Evolutionary conservation across 2,329 filamentous ascomycete genomes (phyloP).

Genomic region (Aschersonia sp.): DNA sequence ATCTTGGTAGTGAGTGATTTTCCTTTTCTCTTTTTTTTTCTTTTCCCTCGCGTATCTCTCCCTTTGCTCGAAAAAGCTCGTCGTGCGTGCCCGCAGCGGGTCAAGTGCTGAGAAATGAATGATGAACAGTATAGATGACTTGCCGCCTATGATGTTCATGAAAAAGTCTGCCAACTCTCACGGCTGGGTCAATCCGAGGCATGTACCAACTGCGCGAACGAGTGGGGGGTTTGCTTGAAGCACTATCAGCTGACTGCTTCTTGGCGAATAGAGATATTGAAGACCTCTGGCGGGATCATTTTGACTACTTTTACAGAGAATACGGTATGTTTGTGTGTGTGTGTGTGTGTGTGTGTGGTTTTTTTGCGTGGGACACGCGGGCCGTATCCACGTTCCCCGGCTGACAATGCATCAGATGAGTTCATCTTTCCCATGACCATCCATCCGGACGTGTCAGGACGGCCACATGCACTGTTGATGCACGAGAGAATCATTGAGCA

Average conservation of each 20-base stretch:
- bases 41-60: neutral
- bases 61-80: neutral
- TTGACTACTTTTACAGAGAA: conserved; percentile 62
- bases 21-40: neutral
- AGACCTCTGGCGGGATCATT: conserved; percentile 51
- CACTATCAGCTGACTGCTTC: neutral
- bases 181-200: conserved; percentile 39
- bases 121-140: conserved; percentile 30
- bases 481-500: conserved; percentile 53
- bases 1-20: conserved; percentile 11
- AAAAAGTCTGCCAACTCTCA: conserved; percentile 51
- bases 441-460: conserved; percentile 58
- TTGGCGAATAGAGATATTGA: conserved; percentile 31
- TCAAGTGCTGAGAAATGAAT: neutral
- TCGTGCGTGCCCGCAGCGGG: too few species aligned
- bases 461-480: conserved; percentile 60
- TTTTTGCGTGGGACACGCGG: too few species aligned
- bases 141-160: conserved; percentile 60
- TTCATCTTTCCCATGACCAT: conserved; percentile 69
- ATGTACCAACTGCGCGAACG: neutral
- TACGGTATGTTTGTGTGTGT: conserved; percentile 20
- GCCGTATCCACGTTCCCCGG: too few species aligned
- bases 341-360: neutral
- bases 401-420: conserved; percentile 30
- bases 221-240: too few species aligned